These are phyloP conservation scores for Adiantum capillusveneris DNA, from an alignment of 75 land plant species.

Conservation along the genomic window DNA sequence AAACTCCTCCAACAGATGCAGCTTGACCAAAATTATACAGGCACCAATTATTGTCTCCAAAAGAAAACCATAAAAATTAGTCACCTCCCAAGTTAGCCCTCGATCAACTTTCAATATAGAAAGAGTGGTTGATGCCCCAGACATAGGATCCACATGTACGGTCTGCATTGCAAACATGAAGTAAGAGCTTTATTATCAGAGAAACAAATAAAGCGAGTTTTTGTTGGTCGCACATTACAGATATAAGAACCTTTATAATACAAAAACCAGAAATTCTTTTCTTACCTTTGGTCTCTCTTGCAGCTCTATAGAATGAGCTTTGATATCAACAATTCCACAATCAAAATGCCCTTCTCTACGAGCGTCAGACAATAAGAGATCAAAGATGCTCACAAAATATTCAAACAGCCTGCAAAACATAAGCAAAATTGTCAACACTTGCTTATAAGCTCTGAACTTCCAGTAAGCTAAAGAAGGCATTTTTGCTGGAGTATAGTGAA, in stretches of 20 bases:
- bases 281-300: slow-evolving; percentile 68
- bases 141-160: slow-evolving; percentile 78
- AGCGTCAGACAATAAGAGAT: slow-evolving; percentile 66
- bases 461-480: no score
- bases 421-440: no score
- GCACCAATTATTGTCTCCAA: no score
- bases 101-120: slow-evolving; percentile 76
- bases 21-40: no score
- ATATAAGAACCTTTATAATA: no score
- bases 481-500: no score
- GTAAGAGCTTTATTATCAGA: no score
- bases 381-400: slow-evolving; percentile 73
- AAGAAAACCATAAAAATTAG: background rate
- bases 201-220: no score
- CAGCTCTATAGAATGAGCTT: slow-evolving; percentile 59
- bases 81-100: slow-evolving; percentile 86
- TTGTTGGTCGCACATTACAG: no score
- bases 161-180: slow-evolving; percentile 57
- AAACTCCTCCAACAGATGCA: no score
- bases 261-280: no score
- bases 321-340: slow-evolving; percentile 93
- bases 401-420: slow-evolving; percentile 71
- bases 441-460: no score
- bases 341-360: slow-evolving; percentile 88
- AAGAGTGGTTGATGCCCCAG: slow-evolving; percentile 79